These are phyloP conservation scores for Corchorus capsularis DNA, from an alignment of 345 rosid genomes.

Conservation along the genomic window DNA sequence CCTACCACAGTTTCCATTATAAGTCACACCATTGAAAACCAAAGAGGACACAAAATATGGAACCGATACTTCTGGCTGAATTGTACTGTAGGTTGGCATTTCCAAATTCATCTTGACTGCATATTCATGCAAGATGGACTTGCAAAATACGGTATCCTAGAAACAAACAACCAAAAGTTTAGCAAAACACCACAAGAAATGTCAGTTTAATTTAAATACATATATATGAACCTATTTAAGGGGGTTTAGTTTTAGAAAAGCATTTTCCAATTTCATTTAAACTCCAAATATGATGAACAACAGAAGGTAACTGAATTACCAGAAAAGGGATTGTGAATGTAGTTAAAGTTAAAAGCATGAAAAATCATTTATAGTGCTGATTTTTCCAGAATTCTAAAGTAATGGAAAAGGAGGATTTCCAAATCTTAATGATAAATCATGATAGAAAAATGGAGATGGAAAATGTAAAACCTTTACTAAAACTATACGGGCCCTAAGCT, in stretches of 20 bases:
- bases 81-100: conserved; percentile 35
- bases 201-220: not conserved
- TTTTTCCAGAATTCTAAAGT: not conserved
- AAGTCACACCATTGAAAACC: conserved; percentile 37
- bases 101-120: conserved; percentile 38
- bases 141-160: conserved; percentile 45
- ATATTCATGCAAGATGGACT: conserved; percentile 51
- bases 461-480: not conserved
- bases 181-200: conserved; percentile 3
- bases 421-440: not conserved
- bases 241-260: not conserved
- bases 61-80: conserved; percentile 21
- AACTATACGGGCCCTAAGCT: not conserved
- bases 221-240: not conserved
- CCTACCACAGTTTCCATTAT: conserved; percentile 30
- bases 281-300: not conserved
- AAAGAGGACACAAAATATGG: conserved; percentile 36
- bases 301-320: not conserved
- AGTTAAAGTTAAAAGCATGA: not conserved
- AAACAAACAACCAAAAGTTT: not conserved
- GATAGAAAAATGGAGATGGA: not conserved
- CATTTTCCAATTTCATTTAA: not conserved
- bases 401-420: not conserved
- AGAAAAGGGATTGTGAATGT: not conserved
- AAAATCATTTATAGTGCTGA: not conserved